Evolutionary conservation across 2,329 filamentous ascomycete genomes (phyloP), one percentile per base, ranked within the genome.

Genomic region (Curvularia lunata): DNA sequence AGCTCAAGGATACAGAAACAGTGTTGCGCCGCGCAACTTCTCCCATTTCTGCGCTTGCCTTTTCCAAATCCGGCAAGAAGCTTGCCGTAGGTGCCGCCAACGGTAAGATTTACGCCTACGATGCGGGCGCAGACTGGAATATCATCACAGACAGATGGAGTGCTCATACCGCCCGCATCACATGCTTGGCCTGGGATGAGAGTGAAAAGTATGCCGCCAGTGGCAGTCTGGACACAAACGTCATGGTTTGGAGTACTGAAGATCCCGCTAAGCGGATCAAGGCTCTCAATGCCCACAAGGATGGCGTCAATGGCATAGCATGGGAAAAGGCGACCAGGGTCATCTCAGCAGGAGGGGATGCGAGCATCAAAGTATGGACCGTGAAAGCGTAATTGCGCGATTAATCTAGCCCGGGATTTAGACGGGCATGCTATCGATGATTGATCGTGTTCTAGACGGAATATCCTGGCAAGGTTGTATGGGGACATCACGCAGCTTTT

Each of bases 251-350:
- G 92, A 97, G 91, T 75, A 78, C 97, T 54, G 80, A 82, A 42
- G 91, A 91, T 73, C 94, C 94, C 0, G 92, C 91, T 2, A 91
- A 91, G 77, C 85, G 94, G 66, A 85, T 96, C 66, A 94, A 95
- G 81, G 89, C 88, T 13, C 79, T 87, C 21, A 96, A 97, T 72
- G 92, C 94, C 48, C 95, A 99, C 80, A 97, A 97, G 80, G 95
- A 98, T 72, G 95, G 95, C 9, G 92, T 98, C 18, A 92, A 90
- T 66, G 94, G 91, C 16, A 89, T 98, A 16, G 85, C 85, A 12
- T 99, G 94, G 92, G 83, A 91, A 82, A 66, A 67, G 56, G 82
- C 56, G 77, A 65, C 63, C 6, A 91, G 85, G 78, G 83, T 98
- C 48, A 87, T 91, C 9, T 96, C 89, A 66, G 86, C 87, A 4